Conservation (phyloP, 306 rosid species). For the Prunus kanzakura region DNA sequence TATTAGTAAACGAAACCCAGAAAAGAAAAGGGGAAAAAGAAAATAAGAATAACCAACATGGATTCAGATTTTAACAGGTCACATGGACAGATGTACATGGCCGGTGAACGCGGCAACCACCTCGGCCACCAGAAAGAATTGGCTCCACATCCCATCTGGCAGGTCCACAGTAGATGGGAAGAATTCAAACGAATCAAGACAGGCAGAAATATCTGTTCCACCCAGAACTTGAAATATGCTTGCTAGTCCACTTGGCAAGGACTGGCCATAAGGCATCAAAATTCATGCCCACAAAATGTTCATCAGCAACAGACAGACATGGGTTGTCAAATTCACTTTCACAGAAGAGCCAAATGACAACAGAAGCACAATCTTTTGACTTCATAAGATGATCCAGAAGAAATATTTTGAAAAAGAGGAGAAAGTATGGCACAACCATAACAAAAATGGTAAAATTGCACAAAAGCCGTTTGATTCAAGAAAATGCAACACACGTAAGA, state of each 20-base stretch:
- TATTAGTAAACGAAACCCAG: too few relatives aligned
- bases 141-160: not conserved
- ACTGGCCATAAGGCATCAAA: not conserved
- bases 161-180: not conserved
- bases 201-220: not conserved
- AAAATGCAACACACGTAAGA: not conserved
- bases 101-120: not conserved
- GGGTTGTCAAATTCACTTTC: not conserved
- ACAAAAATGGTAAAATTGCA: not conserved
- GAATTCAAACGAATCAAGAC: not conserved
- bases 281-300: not conserved
- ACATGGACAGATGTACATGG: constrained; percentile 1
- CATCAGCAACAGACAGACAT: not conserved
- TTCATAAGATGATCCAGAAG: too few relatives aligned
- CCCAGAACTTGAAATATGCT: not conserved
- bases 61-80: not conserved
- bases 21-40: not conserved
- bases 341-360: not conserved
- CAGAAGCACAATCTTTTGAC: too few relatives aligned
- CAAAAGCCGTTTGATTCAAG: not conserved
- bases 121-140: too few relatives aligned
- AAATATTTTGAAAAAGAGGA: too few relatives aligned
- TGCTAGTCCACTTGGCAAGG: not conserved
- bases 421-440: too few relatives aligned
- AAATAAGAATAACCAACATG: not conserved